Evolutionary conservation across 768 basidiomycete genomes (phyloP), one percentile per base, ranked within the genome.

Genomic region (Boletus barrowsii): DNA sequence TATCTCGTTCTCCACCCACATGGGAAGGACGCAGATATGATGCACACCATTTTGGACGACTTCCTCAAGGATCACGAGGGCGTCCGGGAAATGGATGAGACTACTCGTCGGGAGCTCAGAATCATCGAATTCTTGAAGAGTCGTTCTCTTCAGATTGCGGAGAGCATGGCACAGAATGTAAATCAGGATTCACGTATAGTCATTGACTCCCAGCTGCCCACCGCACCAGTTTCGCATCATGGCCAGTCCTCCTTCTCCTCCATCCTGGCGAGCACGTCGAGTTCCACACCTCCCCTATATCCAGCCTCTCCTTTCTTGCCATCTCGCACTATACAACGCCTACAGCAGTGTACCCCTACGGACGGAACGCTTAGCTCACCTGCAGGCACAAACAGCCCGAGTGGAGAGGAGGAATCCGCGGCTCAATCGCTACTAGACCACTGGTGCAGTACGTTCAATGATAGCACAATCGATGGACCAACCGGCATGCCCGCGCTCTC

Each of bases 361-460:
- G 84, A 85, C 42, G 65, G 70, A 32, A 72, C 81, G 57, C 73
- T 75, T 2, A 72, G 73, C 52, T 86, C 87, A 15, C 83, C 84
- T 37, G 81, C 82, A 1, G 83, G 79, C 17, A 80, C 86, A 22
- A 81, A 80, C n/a, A 90, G 88, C 64, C 89, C 87, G 2, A 68
- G 67, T 47, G 84, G 79, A 42, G 90, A 91, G 44, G 90, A 88
- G 10, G 85, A 90, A 64, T 83, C 80, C 24, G 76, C 86, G 8
- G 89, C 90, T 4, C 90, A 93, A 64, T 81, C 81, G 11, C 68
- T 93, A 51, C 74, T 93, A 44, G 90, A 93, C 67, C 87, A 91
- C 57, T 93, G 91, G 90, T 88, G 83, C 64, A 86, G 85, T 57
- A 83, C 85, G n/a, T 81, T 90, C 59, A 87, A 82, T 63, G 87